phyloP scores from a whole-genome alignment of 2,329 filamentous ascomycete species.

The Ophiostoma piceae region DNA sequence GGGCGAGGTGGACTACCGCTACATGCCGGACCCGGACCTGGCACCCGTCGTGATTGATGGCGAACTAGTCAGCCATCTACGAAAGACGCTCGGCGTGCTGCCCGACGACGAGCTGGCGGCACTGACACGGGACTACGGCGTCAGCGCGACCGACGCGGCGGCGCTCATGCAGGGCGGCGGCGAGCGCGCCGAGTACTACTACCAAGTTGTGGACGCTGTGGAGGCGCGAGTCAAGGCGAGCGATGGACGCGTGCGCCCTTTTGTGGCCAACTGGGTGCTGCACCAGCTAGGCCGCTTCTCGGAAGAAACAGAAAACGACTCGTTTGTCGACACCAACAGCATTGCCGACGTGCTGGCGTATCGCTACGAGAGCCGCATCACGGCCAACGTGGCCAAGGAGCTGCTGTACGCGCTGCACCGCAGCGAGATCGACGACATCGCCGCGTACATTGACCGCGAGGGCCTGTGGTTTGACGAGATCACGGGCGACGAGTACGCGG shows the following conservation, averaged over 20 bases:
- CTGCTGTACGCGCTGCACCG: conserved; percentile 50
- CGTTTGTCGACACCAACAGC: conserved; percentile 39
- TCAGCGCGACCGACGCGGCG: conserved; percentile 77
- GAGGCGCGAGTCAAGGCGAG: conserved; percentile 27
- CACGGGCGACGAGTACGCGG: conserved; percentile 43
- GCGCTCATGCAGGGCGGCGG: conserved; percentile 77
- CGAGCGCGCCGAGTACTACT: conserved; percentile 75
- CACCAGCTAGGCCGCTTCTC: conserved; percentile 69
- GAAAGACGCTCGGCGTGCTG: conserved; percentile 58
- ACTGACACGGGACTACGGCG: conserved; percentile 57
- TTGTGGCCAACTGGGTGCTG: conserved; percentile 62
- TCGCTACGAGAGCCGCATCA: conserved; percentile 47
- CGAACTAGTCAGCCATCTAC: conserved; percentile 63
- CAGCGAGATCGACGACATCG: conserved; percentile 40
- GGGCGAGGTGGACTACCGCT: conserved; percentile 94
- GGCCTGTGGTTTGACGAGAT: conserved; percentile 54
- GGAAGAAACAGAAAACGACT: conserved; percentile 38
- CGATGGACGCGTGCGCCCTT: conserved; percentile 34
- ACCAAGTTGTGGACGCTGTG: conserved; percentile 54
- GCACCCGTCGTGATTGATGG: conserved; percentile 68
- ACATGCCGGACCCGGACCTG: conserved; percentile 96
- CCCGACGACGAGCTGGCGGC: conserved; percentile 65
- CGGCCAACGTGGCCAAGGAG: conserved; percentile 54
- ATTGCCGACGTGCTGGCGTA: conserved; percentile 50
- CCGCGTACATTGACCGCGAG: conserved; percentile 42